Conservation (phyloP, 129 eudicot genomes). For the Arctium minus region DNA sequence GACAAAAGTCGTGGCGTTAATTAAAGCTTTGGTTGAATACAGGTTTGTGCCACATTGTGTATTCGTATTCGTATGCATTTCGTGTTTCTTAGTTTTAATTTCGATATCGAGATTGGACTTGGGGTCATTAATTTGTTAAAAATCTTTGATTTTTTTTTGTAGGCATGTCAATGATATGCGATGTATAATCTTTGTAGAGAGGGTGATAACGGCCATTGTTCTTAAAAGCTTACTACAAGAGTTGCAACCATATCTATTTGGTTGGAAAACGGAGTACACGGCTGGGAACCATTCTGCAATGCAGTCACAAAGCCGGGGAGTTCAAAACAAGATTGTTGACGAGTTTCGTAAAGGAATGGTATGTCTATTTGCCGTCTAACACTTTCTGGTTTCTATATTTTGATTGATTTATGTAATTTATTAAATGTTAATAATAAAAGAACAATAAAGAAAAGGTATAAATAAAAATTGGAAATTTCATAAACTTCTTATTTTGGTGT, state of each 20-base stretch:
- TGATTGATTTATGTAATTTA: too few relatives aligned
- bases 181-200: slow-evolving; percentile 82
- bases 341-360: slow-evolving; percentile 79
- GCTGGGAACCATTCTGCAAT: slow-evolving; percentile 52
- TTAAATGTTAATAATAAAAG: too few relatives aligned
- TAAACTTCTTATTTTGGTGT: too few relatives aligned
- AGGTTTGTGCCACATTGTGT: slow-evolving; percentile 39
- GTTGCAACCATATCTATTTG: slow-evolving; percentile 46
- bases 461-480: too few relatives aligned
- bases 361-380: background rate
- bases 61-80: background rate
- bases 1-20: slow-evolving; percentile 58
- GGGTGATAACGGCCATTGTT: slow-evolving; percentile 79
- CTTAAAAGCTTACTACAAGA: slow-evolving; percentile 50
- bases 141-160: background rate
- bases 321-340: slow-evolving; percentile 67
- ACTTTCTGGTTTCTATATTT: too few relatives aligned
- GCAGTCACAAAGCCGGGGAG: slow-evolving; percentile 61
- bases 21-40: slow-evolving; percentile 68
- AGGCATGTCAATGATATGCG: slow-evolving; percentile 64
- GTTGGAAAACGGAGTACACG: slow-evolving; percentile 64
- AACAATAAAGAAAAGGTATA: too few relatives aligned
- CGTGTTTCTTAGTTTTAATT: background rate
- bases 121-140: background rate
- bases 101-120: background rate